These are phyloP conservation scores for Plantago major DNA, from an alignment of 257 asterid genomes.

Conservation along the genomic window DNA sequence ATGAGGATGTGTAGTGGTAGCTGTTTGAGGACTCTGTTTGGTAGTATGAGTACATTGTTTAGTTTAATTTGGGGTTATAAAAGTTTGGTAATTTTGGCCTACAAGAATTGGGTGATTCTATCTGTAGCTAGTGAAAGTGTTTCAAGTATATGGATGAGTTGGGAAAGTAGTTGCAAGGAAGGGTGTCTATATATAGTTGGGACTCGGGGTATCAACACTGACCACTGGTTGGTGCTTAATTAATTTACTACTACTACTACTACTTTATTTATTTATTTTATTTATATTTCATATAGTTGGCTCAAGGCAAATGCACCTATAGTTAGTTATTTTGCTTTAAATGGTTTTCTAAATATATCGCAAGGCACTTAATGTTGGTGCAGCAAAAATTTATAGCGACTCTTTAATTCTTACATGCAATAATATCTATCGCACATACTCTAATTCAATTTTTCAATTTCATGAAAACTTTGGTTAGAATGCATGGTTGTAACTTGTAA, in stretches of 20 bases:
- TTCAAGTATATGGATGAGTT: too few species aligned
- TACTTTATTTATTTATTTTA: not conserved
- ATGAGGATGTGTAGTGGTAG: constrained; percentile 18
- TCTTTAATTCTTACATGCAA: not conserved
- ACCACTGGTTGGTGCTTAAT: not conserved
- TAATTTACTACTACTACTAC: too few species aligned
- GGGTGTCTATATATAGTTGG: constrained; percentile 23
- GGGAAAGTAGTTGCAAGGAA: constrained; percentile 2
- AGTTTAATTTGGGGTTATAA: not conserved
- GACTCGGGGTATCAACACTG: not conserved
- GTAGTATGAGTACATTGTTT: constrained; percentile 26
- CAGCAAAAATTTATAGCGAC: not conserved
- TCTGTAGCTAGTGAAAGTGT: not conserved
- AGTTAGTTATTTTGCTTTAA: not conserved
- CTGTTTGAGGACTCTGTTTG: constrained; percentile 20
- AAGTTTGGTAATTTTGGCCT: too few species aligned
- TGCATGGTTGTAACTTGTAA: too few species aligned
- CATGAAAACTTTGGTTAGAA: too few species aligned
- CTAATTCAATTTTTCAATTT: too few species aligned
- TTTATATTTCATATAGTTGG: not conserved
- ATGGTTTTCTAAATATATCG: not conserved
- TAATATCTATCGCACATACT: too few species aligned
- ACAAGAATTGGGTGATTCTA: too few species aligned
- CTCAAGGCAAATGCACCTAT: not conserved
- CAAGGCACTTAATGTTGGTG: not conserved